phyloP scores from a whole-genome alignment of 2,329 filamentous ascomycete genomes.

The Colletotrichum lupini region DNA sequence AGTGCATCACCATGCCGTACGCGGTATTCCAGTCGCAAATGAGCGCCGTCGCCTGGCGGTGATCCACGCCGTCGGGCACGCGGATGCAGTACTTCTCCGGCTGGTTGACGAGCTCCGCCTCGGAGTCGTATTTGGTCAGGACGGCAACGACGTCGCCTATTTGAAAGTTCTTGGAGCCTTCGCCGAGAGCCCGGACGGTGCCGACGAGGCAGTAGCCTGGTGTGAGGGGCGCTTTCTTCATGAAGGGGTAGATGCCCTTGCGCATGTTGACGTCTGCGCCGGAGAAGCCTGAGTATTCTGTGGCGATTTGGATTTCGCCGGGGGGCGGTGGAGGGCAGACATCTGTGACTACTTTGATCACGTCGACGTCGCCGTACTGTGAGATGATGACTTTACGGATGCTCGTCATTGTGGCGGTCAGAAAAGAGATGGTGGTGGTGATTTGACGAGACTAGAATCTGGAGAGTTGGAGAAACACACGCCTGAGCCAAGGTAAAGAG shows the following conservation, averaged over 20 bases:
- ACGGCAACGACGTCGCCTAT: constrained; percentile 48
- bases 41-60: constrained; percentile 53
- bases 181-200: constrained; percentile 50
- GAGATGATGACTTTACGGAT: constrained; percentile 60
- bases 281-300: constrained; percentile 59
- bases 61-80: constrained; percentile 53
- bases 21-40: constrained; percentile 59
- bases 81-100: constrained; percentile 57
- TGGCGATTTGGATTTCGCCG: constrained; percentile 57
- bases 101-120: constrained; percentile 58
- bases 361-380: constrained; percentile 52
- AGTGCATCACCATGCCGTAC: constrained; percentile 49
- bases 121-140: constrained; percentile 53
- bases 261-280: constrained; percentile 63
- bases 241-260: constrained; percentile 57
- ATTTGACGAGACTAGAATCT: not conserved
- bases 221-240: constrained; percentile 57
- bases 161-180: constrained; percentile 42
- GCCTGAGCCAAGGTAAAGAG: not conserved
- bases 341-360: constrained; percentile 46
- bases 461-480: not conserved
- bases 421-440: not conserved
- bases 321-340: constrained; percentile 51
- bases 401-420: constrained; percentile 24
- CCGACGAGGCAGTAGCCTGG: constrained; percentile 62